Percentiles rank a stretch among this genome's conserved stretches.
Conservation (phyloP, 1,284 basidiomycete genomes). For the Phaffia rhodozyma region DNA sequence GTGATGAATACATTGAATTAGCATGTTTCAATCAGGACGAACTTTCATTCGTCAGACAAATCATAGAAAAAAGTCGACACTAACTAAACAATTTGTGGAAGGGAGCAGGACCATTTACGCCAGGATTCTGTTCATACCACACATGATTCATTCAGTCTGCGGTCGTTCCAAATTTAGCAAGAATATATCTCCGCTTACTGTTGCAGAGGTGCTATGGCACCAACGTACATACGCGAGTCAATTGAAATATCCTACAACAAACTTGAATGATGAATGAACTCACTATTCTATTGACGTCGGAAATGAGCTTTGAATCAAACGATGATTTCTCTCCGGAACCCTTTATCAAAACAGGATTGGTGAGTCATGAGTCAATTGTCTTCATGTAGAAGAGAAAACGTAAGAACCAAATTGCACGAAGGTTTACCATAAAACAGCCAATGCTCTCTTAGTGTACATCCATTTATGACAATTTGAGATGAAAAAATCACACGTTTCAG, state of each 20-base stretch:
- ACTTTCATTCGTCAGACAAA: constrained; percentile 27
- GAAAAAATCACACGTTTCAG: constrained; percentile 7
- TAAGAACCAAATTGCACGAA: constrained; percentile 23
- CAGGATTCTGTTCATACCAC: too few species aligned
- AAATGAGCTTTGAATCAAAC: constrained; percentile 57
- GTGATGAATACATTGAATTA: background rate
- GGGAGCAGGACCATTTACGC: constrained; percentile 28
- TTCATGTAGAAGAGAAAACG: background rate
- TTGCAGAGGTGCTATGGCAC: too few species aligned
- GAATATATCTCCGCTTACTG: too few species aligned
- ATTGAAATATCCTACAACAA: too few species aligned
- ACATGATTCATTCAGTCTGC: too few species aligned
- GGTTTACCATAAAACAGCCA: constrained; percentile 38
- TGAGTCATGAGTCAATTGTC: background rate
- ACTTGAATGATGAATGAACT: background rate
- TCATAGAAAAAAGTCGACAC: background rate
- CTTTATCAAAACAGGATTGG: background rate
- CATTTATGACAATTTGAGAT: constrained; percentile 37
- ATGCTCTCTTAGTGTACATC: constrained; percentile 65
- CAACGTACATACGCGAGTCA: too few species aligned
- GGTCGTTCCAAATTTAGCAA: too few species aligned
- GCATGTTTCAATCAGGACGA: background rate
- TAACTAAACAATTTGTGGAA: constrained; percentile 39
- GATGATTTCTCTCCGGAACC: constrained; percentile 46
- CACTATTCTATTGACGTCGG: constrained; percentile 47